Evolutionary conservation across 768 basidiomycete species (phyloP).

Genomic region (Clathrus columnatus): DNA sequence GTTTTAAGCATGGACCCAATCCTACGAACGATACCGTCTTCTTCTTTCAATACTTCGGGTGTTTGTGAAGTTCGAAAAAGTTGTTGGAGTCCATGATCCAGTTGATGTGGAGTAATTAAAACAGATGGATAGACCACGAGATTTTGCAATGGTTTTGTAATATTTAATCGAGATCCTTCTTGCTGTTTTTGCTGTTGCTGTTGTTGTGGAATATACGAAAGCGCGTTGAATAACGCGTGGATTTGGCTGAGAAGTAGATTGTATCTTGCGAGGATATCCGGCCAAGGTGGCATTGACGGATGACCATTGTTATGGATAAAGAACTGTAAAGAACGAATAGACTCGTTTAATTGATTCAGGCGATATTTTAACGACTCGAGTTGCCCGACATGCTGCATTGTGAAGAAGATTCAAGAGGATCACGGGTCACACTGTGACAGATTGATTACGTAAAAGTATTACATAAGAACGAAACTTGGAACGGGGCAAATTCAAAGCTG

Average conservation of each 20-base stretch:
- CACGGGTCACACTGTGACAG: no score
- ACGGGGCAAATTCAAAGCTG: no score
- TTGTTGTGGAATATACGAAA: constrained; percentile 25
- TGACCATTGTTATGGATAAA: constrained; percentile 2
- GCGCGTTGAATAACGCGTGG: constrained; percentile 61
- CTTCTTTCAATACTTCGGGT: constrained; percentile 60
- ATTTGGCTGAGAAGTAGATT: constrained; percentile 77
- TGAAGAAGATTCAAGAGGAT: no score
- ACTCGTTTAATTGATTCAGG: constrained; percentile 70
- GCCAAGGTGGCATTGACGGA: constrained; percentile 64
- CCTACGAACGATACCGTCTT: constrained; percentile 63
- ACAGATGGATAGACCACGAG: constrained; percentile 60
- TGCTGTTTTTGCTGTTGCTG: constrained; percentile 1
- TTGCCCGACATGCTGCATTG: constrained; percentile 53
- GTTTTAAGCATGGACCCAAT: constrained; percentile 40
- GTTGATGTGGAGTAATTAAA: constrained; percentile 50
- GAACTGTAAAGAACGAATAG: constrained; percentile 50
- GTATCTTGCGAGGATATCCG: constrained; percentile 80
- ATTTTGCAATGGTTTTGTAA: constrained; percentile 44
- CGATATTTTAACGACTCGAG: constrained; percentile 74
- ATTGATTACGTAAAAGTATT: no score
- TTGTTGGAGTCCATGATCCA: constrained; percentile 66
- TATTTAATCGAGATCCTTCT: background rate
- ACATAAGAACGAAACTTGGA: no score
- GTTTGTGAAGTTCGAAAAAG: constrained; percentile 76